These are phyloP conservation scores for Penicillium turbatum DNA, from an alignment of 495 filamentous ascomycete species.

Conservation along the genomic window DNA sequence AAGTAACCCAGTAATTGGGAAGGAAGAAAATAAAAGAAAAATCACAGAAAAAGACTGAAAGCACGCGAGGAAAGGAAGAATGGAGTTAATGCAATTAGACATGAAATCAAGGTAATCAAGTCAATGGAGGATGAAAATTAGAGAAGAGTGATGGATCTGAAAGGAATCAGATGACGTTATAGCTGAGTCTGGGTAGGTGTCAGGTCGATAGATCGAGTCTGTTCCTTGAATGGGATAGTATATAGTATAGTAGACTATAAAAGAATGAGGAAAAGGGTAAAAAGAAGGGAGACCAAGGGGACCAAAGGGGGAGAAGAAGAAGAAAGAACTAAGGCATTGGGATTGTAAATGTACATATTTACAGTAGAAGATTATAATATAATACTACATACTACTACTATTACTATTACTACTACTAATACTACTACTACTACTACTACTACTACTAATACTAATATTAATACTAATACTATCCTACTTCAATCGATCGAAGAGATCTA, in stretches of 20 bases:
- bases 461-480: too few relatives aligned
- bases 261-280: not conserved
- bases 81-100: slow-evolving; percentile 3
- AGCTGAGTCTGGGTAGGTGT: slow-evolving; percentile 3
- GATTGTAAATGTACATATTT: too few relatives aligned
- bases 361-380: too few relatives aligned
- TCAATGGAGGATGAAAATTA: slow-evolving; percentile 11
- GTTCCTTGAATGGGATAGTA: not conserved
- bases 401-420: too few relatives aligned
- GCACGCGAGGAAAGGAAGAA: slow-evolving; percentile 6
- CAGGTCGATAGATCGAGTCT: slow-evolving; percentile 1
- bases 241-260: not conserved
- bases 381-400: too few relatives aligned
- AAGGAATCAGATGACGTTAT: slow-evolving; percentile 13
- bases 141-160: slow-evolving; percentile 20
- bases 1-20: not conserved
- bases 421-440: too few relatives aligned
- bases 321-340: not conserved
- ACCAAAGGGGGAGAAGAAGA: not conserved
- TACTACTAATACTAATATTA: too few relatives aligned
- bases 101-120: slow-evolving; percentile 8
- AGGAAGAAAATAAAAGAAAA: not conserved
- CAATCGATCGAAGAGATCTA: slow-evolving; percentile 13
- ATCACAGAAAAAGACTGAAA: not conserved
- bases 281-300: too few relatives aligned